Conservation (phyloP, 1,284 basidiomycete species). For the Lentinus polychrous region DNA sequence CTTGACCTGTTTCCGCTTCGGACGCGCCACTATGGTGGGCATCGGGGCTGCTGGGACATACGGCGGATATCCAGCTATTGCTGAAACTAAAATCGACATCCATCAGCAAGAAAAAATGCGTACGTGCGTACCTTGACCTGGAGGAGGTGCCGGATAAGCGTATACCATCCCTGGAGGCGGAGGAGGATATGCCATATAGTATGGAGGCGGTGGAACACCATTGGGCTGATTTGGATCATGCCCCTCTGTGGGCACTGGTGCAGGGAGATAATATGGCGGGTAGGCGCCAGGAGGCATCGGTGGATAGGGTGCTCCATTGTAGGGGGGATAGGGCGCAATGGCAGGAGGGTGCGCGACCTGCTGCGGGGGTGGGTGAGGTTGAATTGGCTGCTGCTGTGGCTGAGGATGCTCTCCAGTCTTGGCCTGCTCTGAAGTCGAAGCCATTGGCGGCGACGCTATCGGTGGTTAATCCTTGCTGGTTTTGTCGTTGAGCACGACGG, state of each 20-base stretch:
- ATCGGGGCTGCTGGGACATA: slow-evolving; percentile 21
- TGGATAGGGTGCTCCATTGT: slow-evolving; percentile 35
- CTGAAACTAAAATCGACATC: neutral
- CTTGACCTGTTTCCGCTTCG: slow-evolving; percentile 84
- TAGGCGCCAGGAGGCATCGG: slow-evolving; percentile 37
- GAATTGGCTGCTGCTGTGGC: neutral
- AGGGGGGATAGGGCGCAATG: slow-evolving; percentile 33
- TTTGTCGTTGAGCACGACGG: neutral
- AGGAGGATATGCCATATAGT: slow-evolving; percentile 43
- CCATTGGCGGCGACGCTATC: neutral
- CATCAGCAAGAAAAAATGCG: neutral
- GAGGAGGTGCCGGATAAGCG: slow-evolving; percentile 43
- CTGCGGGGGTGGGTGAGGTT: neutral
- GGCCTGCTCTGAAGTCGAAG: neutral
- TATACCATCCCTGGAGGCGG: slow-evolving; percentile 59
- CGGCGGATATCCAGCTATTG: slow-evolving; percentile 24
- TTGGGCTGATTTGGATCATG: slow-evolving; percentile 38
- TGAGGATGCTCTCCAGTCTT: neutral
- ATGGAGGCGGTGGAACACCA: slow-evolving; percentile 33
- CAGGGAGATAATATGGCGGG: slow-evolving; percentile 40
- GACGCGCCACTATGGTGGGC: slow-evolving; percentile 26
- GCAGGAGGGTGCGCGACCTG: slow-evolving; percentile 2
- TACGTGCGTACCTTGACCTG: slow-evolving; percentile 37
- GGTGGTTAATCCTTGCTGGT: neutral
- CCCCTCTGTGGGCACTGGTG: slow-evolving; percentile 34